These are phyloP conservation scores for Talaromyces rugulosus DNA, from an alignment of 2,329 filamentous ascomycete species.

Conservation along the genomic window DNA sequence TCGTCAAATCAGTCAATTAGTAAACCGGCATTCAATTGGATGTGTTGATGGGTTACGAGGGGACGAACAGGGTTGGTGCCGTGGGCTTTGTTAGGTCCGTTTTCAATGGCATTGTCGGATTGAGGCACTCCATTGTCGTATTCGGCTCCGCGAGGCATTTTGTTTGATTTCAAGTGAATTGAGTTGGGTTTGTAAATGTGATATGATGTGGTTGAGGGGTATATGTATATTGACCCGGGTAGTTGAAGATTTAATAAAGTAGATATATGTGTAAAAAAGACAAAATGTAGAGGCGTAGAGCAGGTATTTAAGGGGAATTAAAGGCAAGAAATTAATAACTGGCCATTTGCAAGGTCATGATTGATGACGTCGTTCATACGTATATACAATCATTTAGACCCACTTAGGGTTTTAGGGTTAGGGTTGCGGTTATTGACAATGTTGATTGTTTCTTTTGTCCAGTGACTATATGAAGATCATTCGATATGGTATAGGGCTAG, in stretches of 20 bases:
- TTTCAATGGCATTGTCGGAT: conserved; percentile 35
- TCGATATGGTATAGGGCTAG: neutral
- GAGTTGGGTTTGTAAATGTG: neutral
- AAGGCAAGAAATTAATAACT: neutral
- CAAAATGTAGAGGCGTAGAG: no score
- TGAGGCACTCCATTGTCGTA: conserved; percentile 35
- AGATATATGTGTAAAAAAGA: neutral
- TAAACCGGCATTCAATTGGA: neutral
- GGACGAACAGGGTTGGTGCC: conserved; percentile 22
- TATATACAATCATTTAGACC: neutral
- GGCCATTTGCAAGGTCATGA: neutral
- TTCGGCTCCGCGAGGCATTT: conserved; percentile 39
- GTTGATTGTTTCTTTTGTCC: neutral
- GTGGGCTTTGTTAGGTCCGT: conserved; percentile 30
- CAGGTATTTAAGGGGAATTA: neutral
- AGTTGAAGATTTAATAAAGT: neutral
- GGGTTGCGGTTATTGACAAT: neutral
- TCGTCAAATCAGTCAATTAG: neutral
- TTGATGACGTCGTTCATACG: conserved; percentile 12
- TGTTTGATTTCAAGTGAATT: conserved; percentile 11
- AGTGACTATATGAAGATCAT: neutral
- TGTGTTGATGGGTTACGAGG: neutral
- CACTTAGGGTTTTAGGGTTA: neutral
- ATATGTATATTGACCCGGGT: neutral
- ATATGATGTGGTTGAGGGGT: neutral